These are phyloP conservation scores for Ascochyta clinopodiicola DNA, from an alignment of 2,329 filamentous ascomycete species.

Conservation along the genomic window DNA sequence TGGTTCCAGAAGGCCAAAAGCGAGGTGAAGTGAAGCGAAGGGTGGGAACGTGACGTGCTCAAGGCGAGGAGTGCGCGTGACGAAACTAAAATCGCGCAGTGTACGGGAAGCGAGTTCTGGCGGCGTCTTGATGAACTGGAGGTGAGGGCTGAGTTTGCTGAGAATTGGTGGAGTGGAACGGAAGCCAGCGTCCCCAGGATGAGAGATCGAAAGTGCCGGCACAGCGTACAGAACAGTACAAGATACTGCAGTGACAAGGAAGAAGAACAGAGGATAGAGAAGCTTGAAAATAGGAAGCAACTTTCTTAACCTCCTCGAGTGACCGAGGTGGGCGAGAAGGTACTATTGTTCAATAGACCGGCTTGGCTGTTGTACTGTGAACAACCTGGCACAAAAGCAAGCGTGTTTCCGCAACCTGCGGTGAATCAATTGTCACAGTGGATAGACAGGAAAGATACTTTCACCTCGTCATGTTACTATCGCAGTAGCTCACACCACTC, in stretches of 20 bases:
- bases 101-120: background rate
- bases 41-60: background rate
- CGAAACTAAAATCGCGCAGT: background rate
- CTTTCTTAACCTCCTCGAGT: background rate
- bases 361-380: background rate
- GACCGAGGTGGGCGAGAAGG: background rate
- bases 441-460: background rate
- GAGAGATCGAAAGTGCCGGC: background rate
- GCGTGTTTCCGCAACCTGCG: background rate
- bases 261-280: background rate
- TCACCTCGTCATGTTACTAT: background rate
- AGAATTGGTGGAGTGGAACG: background rate
- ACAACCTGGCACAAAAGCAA: background rate
- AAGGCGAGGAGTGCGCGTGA: slow-evolving; percentile 2
- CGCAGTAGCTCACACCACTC: background rate
- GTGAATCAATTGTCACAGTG: background rate
- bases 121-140: background rate
- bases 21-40: slow-evolving; percentile 2
- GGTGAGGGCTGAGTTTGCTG: background rate
- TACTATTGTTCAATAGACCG: background rate
- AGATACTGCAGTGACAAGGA: background rate
- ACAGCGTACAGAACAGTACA: background rate
- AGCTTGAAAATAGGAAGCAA: background rate
- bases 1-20: background rate
- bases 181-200: background rate